Percentiles rank a stretch among this genome's conserved stretches.
These are phyloP conservation scores for Apiospora pterosperma DNA, from an alignment of 2,329 filamentous ascomycete genomes.

Conservation along the genomic window DNA sequence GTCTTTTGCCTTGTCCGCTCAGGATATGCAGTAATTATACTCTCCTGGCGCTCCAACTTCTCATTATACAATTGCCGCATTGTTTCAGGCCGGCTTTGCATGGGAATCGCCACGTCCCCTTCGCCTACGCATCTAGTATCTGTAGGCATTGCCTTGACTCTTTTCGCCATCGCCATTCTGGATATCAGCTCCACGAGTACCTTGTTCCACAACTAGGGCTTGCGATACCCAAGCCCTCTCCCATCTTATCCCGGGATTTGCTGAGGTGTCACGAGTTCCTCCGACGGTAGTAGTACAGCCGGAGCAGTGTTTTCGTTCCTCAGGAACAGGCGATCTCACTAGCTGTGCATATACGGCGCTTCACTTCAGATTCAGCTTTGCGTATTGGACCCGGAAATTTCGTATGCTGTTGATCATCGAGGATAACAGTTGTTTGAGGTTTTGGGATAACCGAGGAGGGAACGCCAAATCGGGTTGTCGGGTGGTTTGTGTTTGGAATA, in stretches of 20 bases:
- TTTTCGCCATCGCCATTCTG: constrained; percentile 17
- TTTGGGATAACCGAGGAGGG: constrained; percentile 1
- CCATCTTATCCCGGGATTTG: too few species aligned
- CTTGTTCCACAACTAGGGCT: constrained; percentile 13
- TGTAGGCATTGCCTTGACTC: constrained; percentile 21
- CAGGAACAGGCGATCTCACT: not conserved
- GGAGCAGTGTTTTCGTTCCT: not conserved
- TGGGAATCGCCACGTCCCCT: not conserved
- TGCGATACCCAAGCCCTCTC: not conserved
- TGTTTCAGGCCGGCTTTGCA: not conserved
- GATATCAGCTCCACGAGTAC: constrained; percentile 19
- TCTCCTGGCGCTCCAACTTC: not conserved
- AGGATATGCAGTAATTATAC: constrained; percentile 5
- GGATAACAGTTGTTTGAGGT: not conserved
- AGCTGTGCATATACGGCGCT: not conserved
- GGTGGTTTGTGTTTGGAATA: constrained; percentile 25
- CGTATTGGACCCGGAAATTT: not conserved
- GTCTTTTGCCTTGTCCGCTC: not conserved
- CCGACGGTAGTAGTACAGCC: not conserved
- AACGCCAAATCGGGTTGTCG: constrained; percentile 15
- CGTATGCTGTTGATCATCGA: not conserved
- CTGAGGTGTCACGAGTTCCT: not conserved
- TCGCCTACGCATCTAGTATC: constrained; percentile 12
- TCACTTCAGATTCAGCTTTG: not conserved
- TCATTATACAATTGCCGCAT: not conserved